phyloP scores from a whole-genome alignment of 164 flowering plant genomes.

The Vitis rotundifolia region DNA sequence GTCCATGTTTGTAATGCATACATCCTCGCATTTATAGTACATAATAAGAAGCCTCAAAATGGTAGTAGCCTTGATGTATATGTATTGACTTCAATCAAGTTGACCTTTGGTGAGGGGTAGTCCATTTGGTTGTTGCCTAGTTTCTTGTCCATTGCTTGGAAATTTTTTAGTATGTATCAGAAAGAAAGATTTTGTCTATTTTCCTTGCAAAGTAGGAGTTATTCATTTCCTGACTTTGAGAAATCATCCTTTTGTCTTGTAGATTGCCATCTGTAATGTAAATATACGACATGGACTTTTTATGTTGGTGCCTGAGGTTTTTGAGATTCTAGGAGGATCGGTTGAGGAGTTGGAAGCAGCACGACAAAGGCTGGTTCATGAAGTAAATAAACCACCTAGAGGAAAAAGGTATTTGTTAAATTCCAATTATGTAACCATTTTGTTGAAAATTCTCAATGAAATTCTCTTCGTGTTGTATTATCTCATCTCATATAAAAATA shows the following conservation, averaged over 20 bases:
- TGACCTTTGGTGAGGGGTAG: background rate
- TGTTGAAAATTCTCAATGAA: background rate
- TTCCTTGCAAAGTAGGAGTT: background rate
- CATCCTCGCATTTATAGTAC: too few species aligned
- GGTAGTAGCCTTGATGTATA: too few species aligned
- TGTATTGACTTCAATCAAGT: too few species aligned
- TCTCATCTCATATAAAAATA: background rate
- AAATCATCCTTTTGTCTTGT: constrained; percentile 5
- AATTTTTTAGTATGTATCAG: too few species aligned
- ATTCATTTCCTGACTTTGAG: background rate
- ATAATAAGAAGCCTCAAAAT: too few species aligned
- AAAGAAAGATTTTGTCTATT: background rate
- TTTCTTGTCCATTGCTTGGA: too few species aligned
- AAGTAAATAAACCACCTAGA: constrained; percentile 93
- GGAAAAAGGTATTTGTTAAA: constrained; percentile 58
- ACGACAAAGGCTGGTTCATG: constrained; percentile 66
- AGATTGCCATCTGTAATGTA: constrained; percentile 81
- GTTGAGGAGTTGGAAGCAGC: constrained; percentile 85
- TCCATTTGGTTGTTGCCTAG: background rate
- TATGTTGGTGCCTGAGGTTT: constrained; percentile 88
- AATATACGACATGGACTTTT: constrained; percentile 78
- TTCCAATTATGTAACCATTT: background rate
- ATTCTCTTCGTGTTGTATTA: constrained; percentile 1
- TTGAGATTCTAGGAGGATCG: constrained; percentile 77
- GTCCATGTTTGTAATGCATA: too few species aligned